phyloP scores from a whole-genome alignment of 208 protist genomes.

The Zelonia costaricensis region DNA sequence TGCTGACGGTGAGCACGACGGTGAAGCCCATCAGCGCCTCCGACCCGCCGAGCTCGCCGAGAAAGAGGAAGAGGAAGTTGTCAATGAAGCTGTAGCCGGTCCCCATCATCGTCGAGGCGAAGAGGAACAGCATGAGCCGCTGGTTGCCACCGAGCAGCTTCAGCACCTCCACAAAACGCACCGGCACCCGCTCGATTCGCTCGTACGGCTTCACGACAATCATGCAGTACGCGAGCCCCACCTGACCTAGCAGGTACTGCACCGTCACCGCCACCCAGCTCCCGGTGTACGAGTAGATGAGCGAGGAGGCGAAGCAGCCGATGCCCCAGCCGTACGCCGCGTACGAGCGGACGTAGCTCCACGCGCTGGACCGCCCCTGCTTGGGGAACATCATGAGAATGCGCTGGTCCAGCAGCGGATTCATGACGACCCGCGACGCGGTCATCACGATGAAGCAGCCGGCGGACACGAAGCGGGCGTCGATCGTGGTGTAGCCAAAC shows the following conservation, averaged over 20 bases:
- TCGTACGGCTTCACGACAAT: conserved; percentile 35
- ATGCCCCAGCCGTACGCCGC: conserved; percentile 64
- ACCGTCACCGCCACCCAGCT: conserved; percentile 36
- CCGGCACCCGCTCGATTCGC: conserved; percentile 23
- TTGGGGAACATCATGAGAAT: conserved; percentile 47
- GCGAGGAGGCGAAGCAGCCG: conserved; percentile 25
- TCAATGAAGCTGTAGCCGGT: conserved; percentile 59
- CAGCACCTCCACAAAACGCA: conserved; percentile 41
- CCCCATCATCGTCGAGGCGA: conserved; percentile 51
- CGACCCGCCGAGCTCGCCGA: conserved; percentile 39
- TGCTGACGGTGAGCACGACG: conserved; percentile 56
- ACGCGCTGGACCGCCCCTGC: conserved; percentile 25
- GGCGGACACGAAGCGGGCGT: neutral
- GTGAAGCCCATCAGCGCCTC: conserved; percentile 56
- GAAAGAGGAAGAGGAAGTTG: conserved; percentile 67
- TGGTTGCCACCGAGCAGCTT: conserved; percentile 23
- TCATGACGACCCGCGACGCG: conserved; percentile 26
- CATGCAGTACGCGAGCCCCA: conserved; percentile 45
- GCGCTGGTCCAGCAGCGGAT: conserved; percentile 52
- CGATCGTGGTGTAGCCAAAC: conserved; percentile 16
- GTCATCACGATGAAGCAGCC: conserved; percentile 35
- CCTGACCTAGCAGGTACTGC: conserved; percentile 40
- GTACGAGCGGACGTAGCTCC: conserved; percentile 48
- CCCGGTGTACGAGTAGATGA: conserved; percentile 9
- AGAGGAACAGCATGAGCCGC: conserved; percentile 46